Base-by-base conservation (phyloP, 495 filamentous ascomycete species). In the Podospora appendiculata region DNA sequence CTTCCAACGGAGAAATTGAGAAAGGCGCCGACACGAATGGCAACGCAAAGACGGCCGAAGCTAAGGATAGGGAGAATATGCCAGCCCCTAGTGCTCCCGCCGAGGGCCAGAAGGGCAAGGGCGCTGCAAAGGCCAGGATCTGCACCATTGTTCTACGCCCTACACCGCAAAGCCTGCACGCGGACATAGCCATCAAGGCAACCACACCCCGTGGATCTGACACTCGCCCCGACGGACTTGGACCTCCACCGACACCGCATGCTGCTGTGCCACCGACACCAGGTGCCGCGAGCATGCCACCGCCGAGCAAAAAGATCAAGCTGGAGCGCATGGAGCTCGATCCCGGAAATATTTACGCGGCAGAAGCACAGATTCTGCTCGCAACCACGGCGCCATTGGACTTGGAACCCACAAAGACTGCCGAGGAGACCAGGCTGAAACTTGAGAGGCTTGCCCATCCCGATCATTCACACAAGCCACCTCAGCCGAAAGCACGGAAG, bases 401-500 rank as follows among this genome's bases (percentile, higher is more conserved):
- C 53, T 70, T 99, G 32, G 86, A 90, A 7, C 83, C 89, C 0
- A 84, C 85, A 10, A 76, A 79, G 51, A 84, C 70, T 57, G 69
- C 82, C 11, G 79, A 85, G 41, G 86, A 88, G 52, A 78, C 81
- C 0, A 80, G 88, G 41, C 72, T 72, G 14, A 70, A 92, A 10
- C 73, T 96, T 6, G 79, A 89, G 44, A 72, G 77, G 35, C 69
- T 94, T 60, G 74, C 79, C 45, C 84, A 90, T 69, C 85, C 90
- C 2, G 79, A 88, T 10, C 89, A 96, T 60, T 77, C 76, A 12
- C 77, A 85, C 49, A 75, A 81, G 33, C 83, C 88, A 33, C 92
- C 94, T 1, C 76, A 85, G 47, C 90, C 89, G 13, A 96, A 95
- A 74, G 81, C 82, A 19, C 79, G 94, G 52, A 97, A 99, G 76